These are phyloP conservation scores for Gossypium thurberi DNA, from an alignment of 345 rosid genomes.

Conservation along the genomic window DNA sequence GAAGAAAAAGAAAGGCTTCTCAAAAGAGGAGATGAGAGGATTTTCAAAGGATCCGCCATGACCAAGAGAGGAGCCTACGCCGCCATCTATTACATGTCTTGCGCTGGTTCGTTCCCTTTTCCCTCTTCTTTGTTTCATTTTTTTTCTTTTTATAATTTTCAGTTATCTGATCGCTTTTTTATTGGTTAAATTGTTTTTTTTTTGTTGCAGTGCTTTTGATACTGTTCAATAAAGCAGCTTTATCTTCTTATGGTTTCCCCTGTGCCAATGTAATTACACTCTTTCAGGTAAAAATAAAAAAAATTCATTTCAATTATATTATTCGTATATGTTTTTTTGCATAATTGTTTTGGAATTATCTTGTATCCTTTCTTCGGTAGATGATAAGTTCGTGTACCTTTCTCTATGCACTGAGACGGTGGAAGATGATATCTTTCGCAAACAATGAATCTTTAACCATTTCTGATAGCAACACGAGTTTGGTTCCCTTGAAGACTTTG, in stretches of 20 bases:
- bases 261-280: constrained; percentile 86
- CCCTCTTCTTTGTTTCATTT: background rate
- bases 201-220: constrained; percentile 69
- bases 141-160: background rate
- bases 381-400: constrained; percentile 73
- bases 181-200: background rate
- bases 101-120: constrained; percentile 55
- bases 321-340: background rate
- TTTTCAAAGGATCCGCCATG: constrained; percentile 91
- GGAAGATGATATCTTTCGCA: constrained; percentile 61
- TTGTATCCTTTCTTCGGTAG: constrained; percentile 29
- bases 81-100: constrained; percentile 86
- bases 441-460: constrained; percentile 42
- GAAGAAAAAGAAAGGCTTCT: constrained; percentile 51
- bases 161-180: background rate
- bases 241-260: constrained; percentile 83
- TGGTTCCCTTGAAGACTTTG: constrained; percentile 68
- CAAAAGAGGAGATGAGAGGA: constrained; percentile 56
- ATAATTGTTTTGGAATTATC: background rate
- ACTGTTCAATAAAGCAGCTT: constrained; percentile 96
- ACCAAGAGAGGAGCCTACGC: constrained; percentile 85
- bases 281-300: constrained; percentile 57
- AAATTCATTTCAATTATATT: background rate
- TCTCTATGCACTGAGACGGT: constrained; percentile 59
- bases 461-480: constrained; percentile 39